Evolutionary conservation across 768 basidiomycete species (phyloP), one percentile per base, ranked within the genome.

Genomic region (Termitomyces sp.): DNA sequence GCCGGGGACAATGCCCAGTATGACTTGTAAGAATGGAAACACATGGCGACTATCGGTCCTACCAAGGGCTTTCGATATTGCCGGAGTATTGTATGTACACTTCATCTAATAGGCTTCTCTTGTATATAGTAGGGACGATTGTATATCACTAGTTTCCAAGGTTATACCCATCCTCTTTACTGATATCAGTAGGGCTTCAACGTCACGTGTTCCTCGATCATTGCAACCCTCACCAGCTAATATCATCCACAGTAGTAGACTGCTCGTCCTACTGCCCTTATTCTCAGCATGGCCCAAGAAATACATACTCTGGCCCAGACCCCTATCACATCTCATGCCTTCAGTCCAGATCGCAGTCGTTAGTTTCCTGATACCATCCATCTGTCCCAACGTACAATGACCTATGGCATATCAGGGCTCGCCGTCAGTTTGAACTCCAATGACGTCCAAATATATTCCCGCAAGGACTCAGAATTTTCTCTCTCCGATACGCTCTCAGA

Each of bases 391-490:
- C n/a, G n/a, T 60, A 64, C 38, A 25, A 48, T 32, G 56, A 47
- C n/a, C 57, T 12, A 66, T 50, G 5, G 40, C n/a, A 52, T 32
- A 29, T 25, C 74, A 98, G 97, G 94, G 79, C 81, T 98, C 60
- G 94, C 93, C 42, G 86, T 94, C 56, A 93, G 94, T 73, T 79
- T 96, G 74, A 97, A 96, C 74, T 88, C 86, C 47, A 91, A 91
- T 72, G 94, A 95, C 63, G 89, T 88, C 7, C 88, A 91, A 74
- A 90, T 98, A 70, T 89, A 89, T 69, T 73, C 83, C 57, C 83
- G 83, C 62, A 77, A 83, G 38, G 91, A 88, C 1, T 74, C 77
- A 20, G 85, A 87, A 64, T 94, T 92, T 91, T 78, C 80, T 20
- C 72, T 81, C 15, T 82, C 83, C 1, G 91, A 93, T 68, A 92